Evolutionary conservation across 2,329 filamentous ascomycete species (phyloP), one percentile per base, ranked within the genome.

Genomic region (Colletotrichum lupini): DNA sequence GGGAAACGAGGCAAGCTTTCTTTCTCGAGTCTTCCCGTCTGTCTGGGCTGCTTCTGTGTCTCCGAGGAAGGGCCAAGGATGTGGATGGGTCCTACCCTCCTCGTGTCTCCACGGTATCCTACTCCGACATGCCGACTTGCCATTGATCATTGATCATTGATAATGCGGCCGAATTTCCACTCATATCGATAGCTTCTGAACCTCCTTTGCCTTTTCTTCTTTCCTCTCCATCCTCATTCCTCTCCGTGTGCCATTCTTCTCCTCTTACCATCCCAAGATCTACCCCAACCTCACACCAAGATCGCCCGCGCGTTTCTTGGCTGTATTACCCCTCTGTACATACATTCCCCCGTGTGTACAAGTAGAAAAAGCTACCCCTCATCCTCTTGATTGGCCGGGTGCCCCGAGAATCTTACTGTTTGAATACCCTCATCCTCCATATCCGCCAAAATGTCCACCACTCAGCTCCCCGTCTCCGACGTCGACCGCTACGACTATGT

Each of bases 401-500:
- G 70, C 70, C 70, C 60, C 26, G 37, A 62, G 42, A 26, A 37
- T 19, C 35, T 4, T 12, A 4, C 28, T 26, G 57, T 59, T 52
- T 68, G 56, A 68, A 68, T 61, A 64, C 19, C 49, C 57, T 35
- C 65, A 64, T 32, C 55, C 52, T 58, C 22, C n/a, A 5, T 4
- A 16, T 56, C 65, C 58, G 42, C 67, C 82, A 88, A 77, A 76
- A 92, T 91, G 88, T 64, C 74, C 42, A 94, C 93, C 65, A 95
- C 93, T 76, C 85, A 91, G 71, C 87, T 95, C 76, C 87, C 92
- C 60, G 82, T 89, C 75, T 85, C 88, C 79, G 91, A 93, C 77
- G 87, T 88, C 79, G 87, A 92, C 83, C 87, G 87, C 85, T 97
- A 91, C 84, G 94, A 97, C 88, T 97, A 95, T 86, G 89, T 97